Evolutionary conservation across 2,329 filamentous ascomycete genomes (phyloP).

Genomic region (Helotiales sp.): DNA sequence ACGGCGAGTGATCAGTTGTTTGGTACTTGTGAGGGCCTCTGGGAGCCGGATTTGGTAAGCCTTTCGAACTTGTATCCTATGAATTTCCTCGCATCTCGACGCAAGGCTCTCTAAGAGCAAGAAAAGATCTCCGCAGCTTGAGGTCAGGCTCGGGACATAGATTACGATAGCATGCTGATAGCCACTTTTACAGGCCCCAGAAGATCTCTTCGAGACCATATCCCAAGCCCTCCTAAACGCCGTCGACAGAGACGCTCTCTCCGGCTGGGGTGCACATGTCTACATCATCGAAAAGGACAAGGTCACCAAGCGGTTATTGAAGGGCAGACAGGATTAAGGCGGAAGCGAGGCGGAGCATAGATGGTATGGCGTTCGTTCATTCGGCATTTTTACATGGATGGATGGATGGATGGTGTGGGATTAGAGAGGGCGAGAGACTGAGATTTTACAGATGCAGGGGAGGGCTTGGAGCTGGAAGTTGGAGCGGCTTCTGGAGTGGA

Average conservation of each 20-base stretch:
- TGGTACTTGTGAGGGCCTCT: slow-evolving; percentile 96
- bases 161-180: slow-evolving; percentile 12
- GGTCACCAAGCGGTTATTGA: slow-evolving; percentile 97
- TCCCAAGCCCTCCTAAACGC: slow-evolving; percentile 95
- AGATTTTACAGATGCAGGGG: not conserved
- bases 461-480: not conserved
- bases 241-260: slow-evolving; percentile 93
- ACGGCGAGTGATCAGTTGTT: slow-evolving; percentile 98
- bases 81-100: not conserved
- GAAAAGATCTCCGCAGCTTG: not conserved
- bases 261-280: slow-evolving; percentile 97
- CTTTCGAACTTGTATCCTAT: not conserved
- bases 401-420: not conserved
- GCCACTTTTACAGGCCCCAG: slow-evolving; percentile 68
- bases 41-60: slow-evolving; percentile 94
- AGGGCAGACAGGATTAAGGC: slow-evolving; percentile 89
- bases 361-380: not conserved
- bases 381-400: slow-evolving; percentile 1
- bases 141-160: too few relatives aligned
- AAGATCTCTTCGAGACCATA: slow-evolving; percentile 97
- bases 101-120: not conserved
- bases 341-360: not conserved
- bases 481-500: not conserved
- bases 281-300: slow-evolving; percentile 99
- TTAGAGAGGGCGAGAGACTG: not conserved